These are phyloP conservation scores for Lactarius trivialis DNA, from an alignment of 768 basidiomycete species.

Conservation along the genomic window DNA sequence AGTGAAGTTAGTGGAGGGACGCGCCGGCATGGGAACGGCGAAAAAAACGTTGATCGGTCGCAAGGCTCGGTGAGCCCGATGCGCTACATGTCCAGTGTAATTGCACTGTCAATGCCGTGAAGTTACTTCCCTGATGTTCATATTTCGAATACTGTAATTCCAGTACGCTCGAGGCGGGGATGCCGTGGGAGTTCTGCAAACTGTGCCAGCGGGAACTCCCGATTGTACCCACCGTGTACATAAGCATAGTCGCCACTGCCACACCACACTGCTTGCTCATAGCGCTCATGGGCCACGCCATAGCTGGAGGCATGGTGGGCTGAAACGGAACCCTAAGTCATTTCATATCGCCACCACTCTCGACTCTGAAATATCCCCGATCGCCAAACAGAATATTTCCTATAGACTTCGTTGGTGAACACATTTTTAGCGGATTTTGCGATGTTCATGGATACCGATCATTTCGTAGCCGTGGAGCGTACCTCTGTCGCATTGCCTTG, in stretches of 20 bases:
- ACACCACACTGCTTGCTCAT: neutral
- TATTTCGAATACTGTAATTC: neutral
- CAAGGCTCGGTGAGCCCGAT: neutral
- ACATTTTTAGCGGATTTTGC: neutral
- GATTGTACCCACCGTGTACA: neutral
- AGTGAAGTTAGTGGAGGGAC: constrained; percentile 33
- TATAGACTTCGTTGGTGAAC: neutral
- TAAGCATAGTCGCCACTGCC: neutral
- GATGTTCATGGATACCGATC: neutral
- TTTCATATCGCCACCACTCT: neutral
- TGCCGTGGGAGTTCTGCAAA: neutral
- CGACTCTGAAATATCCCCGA: neutral
- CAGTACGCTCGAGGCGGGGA: neutral
- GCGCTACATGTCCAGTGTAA: no score
- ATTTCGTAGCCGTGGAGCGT: neutral
- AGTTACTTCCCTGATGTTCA: neutral
- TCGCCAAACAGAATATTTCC: neutral
- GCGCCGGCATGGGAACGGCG: constrained; percentile 40
- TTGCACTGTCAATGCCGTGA: neutral
- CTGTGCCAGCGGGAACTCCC: neutral
- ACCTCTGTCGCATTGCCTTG: neutral
- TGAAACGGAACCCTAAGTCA: neutral
- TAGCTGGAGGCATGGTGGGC: neutral
- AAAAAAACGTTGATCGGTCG: constrained; percentile 48
- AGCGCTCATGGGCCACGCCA: neutral